Percentiles rank a stretch among this genome's conserved stretches.
phyloP scores from a whole-genome alignment of 805 yeast genomes.

The Tetrapisispora nanseiensis region DNA sequence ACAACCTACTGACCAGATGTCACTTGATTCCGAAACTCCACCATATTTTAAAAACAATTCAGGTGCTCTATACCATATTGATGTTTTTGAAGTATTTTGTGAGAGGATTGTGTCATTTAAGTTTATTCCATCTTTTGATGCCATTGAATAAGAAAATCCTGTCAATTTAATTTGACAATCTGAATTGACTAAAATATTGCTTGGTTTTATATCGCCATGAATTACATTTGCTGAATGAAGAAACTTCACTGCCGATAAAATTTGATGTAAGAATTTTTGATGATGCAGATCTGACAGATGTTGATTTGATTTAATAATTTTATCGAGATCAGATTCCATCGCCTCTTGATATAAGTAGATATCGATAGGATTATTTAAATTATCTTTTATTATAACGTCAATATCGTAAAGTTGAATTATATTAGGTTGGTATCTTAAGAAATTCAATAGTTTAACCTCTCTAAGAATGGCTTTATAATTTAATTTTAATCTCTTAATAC shows the following conservation, averaged over 20 bases:
- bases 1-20: conserved; percentile 97
- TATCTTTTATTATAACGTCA: conserved; percentile 60
- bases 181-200: conserved; percentile 84
- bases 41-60: conserved; percentile 93
- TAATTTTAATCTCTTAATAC: not conserved
- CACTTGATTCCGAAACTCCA: conserved; percentile 91
- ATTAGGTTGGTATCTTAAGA: conserved; percentile 92
- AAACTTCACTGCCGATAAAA: conserved; percentile 79
- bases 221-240: conserved; percentile 87
- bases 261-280: conserved; percentile 87
- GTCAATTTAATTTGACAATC: conserved; percentile 94
- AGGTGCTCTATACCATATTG: conserved; percentile 98
- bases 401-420: conserved; percentile 90
- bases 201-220: conserved; percentile 92
- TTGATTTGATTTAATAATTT: conserved; percentile 87
- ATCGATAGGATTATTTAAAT: conserved; percentile 68
- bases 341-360: conserved; percentile 88
- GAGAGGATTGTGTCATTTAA: conserved; percentile 83
- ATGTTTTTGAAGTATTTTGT: conserved; percentile 93
- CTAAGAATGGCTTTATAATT: conserved; percentile 68
- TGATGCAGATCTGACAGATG: conserved; percentile 89
- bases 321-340: conserved; percentile 98
- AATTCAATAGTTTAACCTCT: conserved; percentile 81
- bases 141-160: conserved; percentile 83
- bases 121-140: conserved; percentile 59